These are phyloP conservation scores for Urostyla sp. DNA, from an alignment of 73 alveolate genomes.

Conservation along the genomic window DNA sequence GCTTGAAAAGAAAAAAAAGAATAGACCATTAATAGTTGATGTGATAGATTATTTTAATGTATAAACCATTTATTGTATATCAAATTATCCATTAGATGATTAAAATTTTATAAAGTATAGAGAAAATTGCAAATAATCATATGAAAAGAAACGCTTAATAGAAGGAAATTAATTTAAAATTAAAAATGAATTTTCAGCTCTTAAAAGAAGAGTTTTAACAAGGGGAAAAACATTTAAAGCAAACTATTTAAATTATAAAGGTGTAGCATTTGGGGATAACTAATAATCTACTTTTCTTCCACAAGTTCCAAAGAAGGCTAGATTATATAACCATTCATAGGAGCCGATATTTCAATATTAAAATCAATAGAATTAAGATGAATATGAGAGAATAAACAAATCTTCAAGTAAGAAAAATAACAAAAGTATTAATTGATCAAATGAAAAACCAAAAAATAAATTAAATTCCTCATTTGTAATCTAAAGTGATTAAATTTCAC, in stretches of 20 bases:
- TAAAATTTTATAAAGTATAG: slow-evolving; percentile 14
- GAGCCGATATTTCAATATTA: too few relatives aligned
- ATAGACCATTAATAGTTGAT: slow-evolving; percentile 56
- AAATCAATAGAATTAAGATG: too few relatives aligned
- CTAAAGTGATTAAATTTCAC: too few relatives aligned
- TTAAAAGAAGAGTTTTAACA: slow-evolving; percentile 37
- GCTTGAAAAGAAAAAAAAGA: slow-evolving; percentile 59
- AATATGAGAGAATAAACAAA: too few relatives aligned
- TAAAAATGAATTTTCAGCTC: slow-evolving; percentile 43
- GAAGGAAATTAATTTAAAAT: slow-evolving; percentile 33
- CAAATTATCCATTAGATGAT: neutral
- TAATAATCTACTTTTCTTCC: neutral
- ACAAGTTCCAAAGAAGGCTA: neutral
- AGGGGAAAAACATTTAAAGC: slow-evolving; percentile 43
- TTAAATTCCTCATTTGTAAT: too few relatives aligned
- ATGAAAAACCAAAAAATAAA: too few relatives aligned
- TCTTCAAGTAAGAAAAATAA: too few relatives aligned
- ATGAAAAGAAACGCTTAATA: slow-evolving; percentile 32
- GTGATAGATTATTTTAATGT: slow-evolving; percentile 31
- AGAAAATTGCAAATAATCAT: slow-evolving; percentile 20
- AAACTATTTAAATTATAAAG: slow-evolving; percentile 34
- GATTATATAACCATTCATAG: too few relatives aligned
- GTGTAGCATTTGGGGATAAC: neutral
- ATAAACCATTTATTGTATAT: neutral
- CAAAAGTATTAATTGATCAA: too few relatives aligned